Base-by-base conservation (phyloP, 2,329 filamentous ascomycete species). In the Fusarium anguioides region DNA sequence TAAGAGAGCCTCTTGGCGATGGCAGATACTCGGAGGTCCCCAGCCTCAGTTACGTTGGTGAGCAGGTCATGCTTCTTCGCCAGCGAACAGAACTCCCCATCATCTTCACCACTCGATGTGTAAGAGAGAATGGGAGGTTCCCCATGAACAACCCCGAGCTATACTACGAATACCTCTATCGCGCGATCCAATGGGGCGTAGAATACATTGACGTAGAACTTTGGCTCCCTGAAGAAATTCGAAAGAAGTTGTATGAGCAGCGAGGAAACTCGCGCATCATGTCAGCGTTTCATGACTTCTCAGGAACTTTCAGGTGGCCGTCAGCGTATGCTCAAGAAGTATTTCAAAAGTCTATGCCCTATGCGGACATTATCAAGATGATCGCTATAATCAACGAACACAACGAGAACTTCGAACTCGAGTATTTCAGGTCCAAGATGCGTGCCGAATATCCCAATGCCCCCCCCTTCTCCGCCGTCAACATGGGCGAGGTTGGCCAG, bases 241-340 rank as follows among this genome's bases (percentile, higher is more conserved):
- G 93, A 64, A 83, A 83, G 64, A 84, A 82, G 60, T 79, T 96
- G 11, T 90, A 88, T 51, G 86, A 91, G 69, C 84, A 87, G 52
- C 90, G 90, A 68, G 92, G 92, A 4, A 91, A 89, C 78, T 95
- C 91, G 73, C 91, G 90, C 68, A 93, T 97, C 77, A 94, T 96
- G 82, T 95, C 92, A n/a, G 93, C 93, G 14, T 96, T 95, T 73
- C 93, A 96, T 76, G 93, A 96, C 80, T 95, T 95, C 74, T 94
- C 92, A 0, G 91, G 92, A 3, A 89, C 83, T 1, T 95, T 95
- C 83, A 92, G 90, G 72, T 96, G 93, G 93, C 90, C 91, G 1
- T 92, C 91, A 0, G 79, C 86, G 8, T 86, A 91, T 68, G 92
- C 92, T 2, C 87, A 91, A 72, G 81, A 86, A 12, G 84, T 95